Percentiles rank a stretch among this genome's conserved stretches.
phyloP scores from a whole-genome alignment of 805 yeast species.

The Hanseniaspora thailandica region DNA sequence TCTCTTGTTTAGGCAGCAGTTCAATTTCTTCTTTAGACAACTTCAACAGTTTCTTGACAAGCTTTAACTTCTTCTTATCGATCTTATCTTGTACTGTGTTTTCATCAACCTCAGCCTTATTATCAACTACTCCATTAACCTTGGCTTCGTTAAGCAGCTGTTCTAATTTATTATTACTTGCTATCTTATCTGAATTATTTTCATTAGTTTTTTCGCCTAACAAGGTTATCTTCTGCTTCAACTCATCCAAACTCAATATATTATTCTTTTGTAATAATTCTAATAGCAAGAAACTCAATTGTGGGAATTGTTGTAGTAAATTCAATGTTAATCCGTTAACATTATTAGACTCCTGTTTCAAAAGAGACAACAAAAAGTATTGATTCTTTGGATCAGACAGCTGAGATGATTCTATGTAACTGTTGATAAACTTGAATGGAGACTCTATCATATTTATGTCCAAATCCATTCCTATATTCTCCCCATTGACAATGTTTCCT shows the following conservation, averaged over 20 bases:
- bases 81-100: constrained; percentile 17
- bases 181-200: constrained; percentile 21
- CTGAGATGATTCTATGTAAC: constrained; percentile 14
- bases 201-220: constrained; percentile 24
- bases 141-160: constrained; percentile 15
- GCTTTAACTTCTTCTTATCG: constrained; percentile 32
- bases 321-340: constrained; percentile 16
- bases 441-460: constrained; percentile 30
- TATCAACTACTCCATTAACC: constrained; percentile 17
- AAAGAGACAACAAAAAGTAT: constrained; percentile 6
- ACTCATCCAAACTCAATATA: constrained; percentile 27
- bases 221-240: constrained; percentile 30
- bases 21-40: constrained; percentile 42
- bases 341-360: constrained; percentile 14
- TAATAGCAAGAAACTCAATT: constrained; percentile 68
- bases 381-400: constrained; percentile 21
- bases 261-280: constrained; percentile 46
- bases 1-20: constrained; percentile 42
- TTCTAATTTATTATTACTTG: constrained; percentile 14
- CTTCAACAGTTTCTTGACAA: constrained; percentile 42
- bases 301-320: constrained; percentile 43
- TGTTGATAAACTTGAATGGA: constrained; percentile 30
- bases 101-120: neutral
- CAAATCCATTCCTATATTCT: constrained; percentile 34
- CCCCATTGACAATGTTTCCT: constrained; percentile 15